Evolutionary conservation across 1,139 yeast genomes (phyloP).

Genomic region (Yamadazyma friedrichii): DNA sequence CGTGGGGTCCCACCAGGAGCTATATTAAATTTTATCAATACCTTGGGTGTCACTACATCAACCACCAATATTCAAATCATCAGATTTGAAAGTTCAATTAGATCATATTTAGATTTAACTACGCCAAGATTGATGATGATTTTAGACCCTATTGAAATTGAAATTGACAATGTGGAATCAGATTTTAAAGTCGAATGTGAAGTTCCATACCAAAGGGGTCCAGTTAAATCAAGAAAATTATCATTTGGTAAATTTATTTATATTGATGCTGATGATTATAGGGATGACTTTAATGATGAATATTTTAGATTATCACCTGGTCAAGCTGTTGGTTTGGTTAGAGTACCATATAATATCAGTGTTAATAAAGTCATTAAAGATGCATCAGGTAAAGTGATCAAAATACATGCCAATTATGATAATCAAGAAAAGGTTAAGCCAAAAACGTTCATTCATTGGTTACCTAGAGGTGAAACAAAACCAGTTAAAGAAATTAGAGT

Average conservation of each 20-base stretch:
- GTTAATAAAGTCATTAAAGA: conserved; percentile 70
- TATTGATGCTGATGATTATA: conserved; percentile 85
- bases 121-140: conserved; percentile 96
- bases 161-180: conserved; percentile 78
- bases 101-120: conserved; percentile 83
- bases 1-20: conserved; percentile 99
- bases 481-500: conserved; percentile 74
- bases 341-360: conserved; percentile 80
- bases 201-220: conserved; percentile 82
- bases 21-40: conserved; percentile 85
- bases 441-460: conserved; percentile 96
- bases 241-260: conserved; percentile 75
- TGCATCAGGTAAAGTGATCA: conserved; percentile 58
- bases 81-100: conserved; percentile 86
- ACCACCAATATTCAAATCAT: conserved; percentile 87
- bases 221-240: conserved; percentile 66
- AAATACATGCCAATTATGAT: conserved; percentile 80
- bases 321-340: conserved; percentile 94
- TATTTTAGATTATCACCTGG: conserved; percentile 93
- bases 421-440: conserved; percentile 67
- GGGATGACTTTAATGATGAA: conserved; percentile 54
- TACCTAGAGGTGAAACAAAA: conserved; percentile 65
- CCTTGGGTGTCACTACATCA: conserved; percentile 94
- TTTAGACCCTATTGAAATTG: conserved; percentile 80
- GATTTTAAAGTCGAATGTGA: conserved; percentile 67